Evolutionary conservation across 495 filamentous ascomycete species (phyloP).

Genomic region (Sporormia fimetaria): DNA sequence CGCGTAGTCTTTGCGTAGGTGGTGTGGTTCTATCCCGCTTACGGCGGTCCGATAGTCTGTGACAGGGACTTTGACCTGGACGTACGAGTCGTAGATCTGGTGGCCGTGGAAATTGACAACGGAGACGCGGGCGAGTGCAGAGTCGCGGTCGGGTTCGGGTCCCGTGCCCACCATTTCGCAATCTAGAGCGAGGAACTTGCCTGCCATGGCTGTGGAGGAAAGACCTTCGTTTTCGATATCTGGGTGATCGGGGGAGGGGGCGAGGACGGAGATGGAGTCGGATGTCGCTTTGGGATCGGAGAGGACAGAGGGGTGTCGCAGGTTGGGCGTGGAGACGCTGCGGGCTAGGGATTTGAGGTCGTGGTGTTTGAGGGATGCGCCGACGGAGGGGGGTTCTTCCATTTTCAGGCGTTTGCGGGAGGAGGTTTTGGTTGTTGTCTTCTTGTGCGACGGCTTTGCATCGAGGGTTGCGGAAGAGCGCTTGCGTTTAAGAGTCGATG

Average conservation of each 20-base stretch:
- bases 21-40: conserved; percentile 60
- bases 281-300: conserved; percentile 3
- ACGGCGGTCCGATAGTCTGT: conserved; percentile 84
- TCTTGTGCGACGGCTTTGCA: not conserved
- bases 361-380: conserved; percentile 45
- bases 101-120: conserved; percentile 86
- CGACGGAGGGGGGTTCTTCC: conserved; percentile 28
- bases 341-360: conserved; percentile 43
- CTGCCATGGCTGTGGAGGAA: conserved; percentile 41
- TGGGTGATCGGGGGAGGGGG: conserved; percentile 13
- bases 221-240: conserved; percentile 40
- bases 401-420: conserved; percentile 22
- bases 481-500: conserved; percentile 29
- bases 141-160: conserved; percentile 45
- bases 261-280: conserved; percentile 17
- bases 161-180: conserved; percentile 97
- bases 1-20: conserved; percentile 39
- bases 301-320: conserved; percentile 4
- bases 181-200: conserved; percentile 85
- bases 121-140: conserved; percentile 69
- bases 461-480: conserved; percentile 4
- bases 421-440: not conserved
- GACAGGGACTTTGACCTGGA: conserved; percentile 61
- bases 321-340: conserved; percentile 24
- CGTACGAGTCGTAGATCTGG: conserved; percentile 84